Evolutionary conservation across 78 protist species (phyloP), one percentile per base, ranked within the genome.

Genomic region (Dictyostelium citrinum): DNA sequence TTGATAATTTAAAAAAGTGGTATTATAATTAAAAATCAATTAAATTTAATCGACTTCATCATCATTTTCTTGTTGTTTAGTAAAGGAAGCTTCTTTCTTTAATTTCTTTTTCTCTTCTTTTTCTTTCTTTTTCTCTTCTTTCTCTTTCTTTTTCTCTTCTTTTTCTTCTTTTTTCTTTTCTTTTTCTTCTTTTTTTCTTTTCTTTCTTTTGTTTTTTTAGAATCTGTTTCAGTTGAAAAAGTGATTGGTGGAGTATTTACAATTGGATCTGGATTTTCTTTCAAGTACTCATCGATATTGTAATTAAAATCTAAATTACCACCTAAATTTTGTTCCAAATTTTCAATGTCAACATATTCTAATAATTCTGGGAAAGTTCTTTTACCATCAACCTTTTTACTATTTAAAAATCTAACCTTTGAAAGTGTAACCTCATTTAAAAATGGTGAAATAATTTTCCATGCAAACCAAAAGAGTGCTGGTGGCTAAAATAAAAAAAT

Each of bases 401-500:
- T 77, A 35, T 77, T 43, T 10, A 75, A 3, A 60, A 86, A 86
- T 64, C 79, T 86, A 33, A 86, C 92, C 46, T 86, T 86, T 41
- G 92, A 58, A 8, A 86, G 27, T n/a, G 92, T 86, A 27, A 86
- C 92, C 46, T 86, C 92, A 77, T 86, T 86, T 45, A 86, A 86
- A 86, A 86, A 86, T 61, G 92, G 92, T 41, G 83, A 77, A 33
- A 86, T 86, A 14, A 86, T 46, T 31, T 86, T 86, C 92, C 92
- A 86, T 29, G 84, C 92, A 51, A 86, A 24, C 92, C 92, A 86
- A 77, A 86, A 86, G 64, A 86, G 45, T n/a, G 92, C 68, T 75
- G 92, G 92, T 61, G 92, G 92, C 64, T 55, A 55, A 55, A 61
- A 45, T 8, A 81, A 41, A 55, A 55, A 6, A 55, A 55, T 5